Conservation (phyloP, 805 yeast species). For the Blastobotrys robertii region DNA sequence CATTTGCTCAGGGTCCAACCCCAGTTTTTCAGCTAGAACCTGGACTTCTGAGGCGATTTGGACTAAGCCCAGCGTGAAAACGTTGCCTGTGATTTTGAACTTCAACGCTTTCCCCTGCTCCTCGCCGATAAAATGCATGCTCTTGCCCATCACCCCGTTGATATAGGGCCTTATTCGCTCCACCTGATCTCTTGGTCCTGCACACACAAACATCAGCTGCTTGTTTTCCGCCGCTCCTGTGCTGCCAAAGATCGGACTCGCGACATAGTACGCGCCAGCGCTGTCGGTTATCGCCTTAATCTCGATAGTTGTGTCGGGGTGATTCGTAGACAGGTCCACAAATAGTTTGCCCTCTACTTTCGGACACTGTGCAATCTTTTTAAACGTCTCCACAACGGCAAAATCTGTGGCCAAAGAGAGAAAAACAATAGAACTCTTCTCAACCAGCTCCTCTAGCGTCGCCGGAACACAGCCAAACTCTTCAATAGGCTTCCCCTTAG, state of each 20-base stretch:
- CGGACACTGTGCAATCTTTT: background rate
- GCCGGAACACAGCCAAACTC: slow-evolving; percentile 11
- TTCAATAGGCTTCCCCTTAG: slow-evolving; percentile 9
- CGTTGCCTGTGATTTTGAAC: slow-evolving; percentile 22
- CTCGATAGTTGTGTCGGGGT: slow-evolving; percentile 19
- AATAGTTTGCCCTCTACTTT: slow-evolving; percentile 16
- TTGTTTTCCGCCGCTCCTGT: slow-evolving; percentile 21
- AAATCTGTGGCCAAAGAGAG: slow-evolving; percentile 13
- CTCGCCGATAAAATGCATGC: slow-evolving; percentile 18
- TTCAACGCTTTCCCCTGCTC: slow-evolving; percentile 19
- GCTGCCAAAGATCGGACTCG: slow-evolving; percentile 25
- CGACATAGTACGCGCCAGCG: slow-evolving; percentile 18
- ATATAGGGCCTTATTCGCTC: slow-evolving; percentile 16
- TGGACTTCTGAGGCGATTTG: slow-evolving; percentile 19
- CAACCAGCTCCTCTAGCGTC: slow-evolving; percentile 8
- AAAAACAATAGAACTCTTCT: slow-evolving; percentile 8
- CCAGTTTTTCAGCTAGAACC: slow-evolving; percentile 20
- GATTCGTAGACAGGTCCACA: slow-evolving; percentile 21
- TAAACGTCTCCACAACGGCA: slow-evolving; percentile 5
- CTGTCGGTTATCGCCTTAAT: slow-evolving; percentile 2
- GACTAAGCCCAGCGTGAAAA: slow-evolving; percentile 21
- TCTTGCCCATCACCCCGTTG: slow-evolving; percentile 21
- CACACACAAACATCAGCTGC: slow-evolving; percentile 19
- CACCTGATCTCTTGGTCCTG: slow-evolving; percentile 18
- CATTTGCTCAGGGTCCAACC: slow-evolving; percentile 15